Evolutionary conservation across 139 green algal species (phyloP), one percentile per base, ranked within the genome.

Genomic region (Gonium pectorale): DNA sequence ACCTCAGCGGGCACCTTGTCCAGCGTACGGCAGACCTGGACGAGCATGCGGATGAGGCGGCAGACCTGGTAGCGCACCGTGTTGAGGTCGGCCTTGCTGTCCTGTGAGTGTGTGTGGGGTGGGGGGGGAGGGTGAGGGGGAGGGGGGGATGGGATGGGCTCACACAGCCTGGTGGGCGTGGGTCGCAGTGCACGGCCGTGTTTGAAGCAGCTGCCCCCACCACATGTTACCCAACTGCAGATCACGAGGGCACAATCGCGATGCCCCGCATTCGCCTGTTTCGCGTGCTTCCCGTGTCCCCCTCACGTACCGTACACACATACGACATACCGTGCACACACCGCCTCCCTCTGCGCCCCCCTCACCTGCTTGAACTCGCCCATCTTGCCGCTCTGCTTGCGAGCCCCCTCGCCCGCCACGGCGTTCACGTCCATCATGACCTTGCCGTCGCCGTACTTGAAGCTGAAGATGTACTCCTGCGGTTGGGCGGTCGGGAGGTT

Each of bases 401-500:
- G 67, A 27, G 35, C 67, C 9, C 41, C 60, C 1, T 27, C 40
- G 15, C 21, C 71, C 26, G 74, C 40, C 37, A 67, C 49, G n/a
- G 77, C 69, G 22, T 67, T 77, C 0, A 82, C 69, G 81, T 89
- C 87, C 83, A 96, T 80, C 9, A 49, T 73, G 66, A 95, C 69
- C 44, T 62, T 43, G 19, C 80, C 90, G 11, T 93, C 75, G 9
- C 92, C 88, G 79, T 96, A 95, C 29, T 41, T 79, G 78, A 97
- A 97, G 43, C 77, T 89, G 87, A 95, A 97, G 13, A 96, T 86
- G 81, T 97, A 96, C 89, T 97, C 90, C 94, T 95, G 82, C 43
- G 56, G 56, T 64, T 27, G 9, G 17, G 19, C 56, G 24, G 56
- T n/a, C 19, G 17, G 49, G 49, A 64, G 56, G 56, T 64, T 64